Conservation (phyloP, 164 flowering plant species). For the Magnolia changhungtana region DNA sequence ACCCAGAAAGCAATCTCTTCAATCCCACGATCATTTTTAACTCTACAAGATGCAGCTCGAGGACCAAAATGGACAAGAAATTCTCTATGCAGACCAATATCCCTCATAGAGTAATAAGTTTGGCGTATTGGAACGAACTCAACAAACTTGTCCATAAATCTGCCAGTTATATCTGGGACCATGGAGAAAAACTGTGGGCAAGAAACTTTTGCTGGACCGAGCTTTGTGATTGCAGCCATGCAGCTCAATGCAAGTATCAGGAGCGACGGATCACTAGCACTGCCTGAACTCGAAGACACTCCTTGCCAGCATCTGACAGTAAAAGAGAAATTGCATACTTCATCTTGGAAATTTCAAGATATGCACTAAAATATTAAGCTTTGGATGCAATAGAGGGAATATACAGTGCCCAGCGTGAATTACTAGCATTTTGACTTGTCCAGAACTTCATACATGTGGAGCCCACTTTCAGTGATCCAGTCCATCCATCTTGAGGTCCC, state of each 20-base stretch:
- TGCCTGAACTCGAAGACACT: conserved; percentile 35
- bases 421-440: background rate
- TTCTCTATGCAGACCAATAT: conserved; percentile 82
- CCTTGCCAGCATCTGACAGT: conserved; percentile 48
- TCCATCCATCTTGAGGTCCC: background rate
- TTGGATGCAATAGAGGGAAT: background rate
- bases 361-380: conserved; percentile 5
- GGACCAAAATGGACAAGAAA: conserved; percentile 94
- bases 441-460: background rate
- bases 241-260: conserved; percentile 83
- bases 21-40: conserved; percentile 46
- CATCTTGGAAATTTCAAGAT: conserved; percentile 6
- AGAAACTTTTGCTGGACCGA: conserved; percentile 90
- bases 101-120: conserved; percentile 66
- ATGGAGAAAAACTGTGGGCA: conserved; percentile 77
- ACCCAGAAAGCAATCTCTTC: conserved; percentile 94
- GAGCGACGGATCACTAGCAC: conserved; percentile 60
- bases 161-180: conserved; percentile 76
- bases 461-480: background rate
- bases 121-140: conserved; percentile 63
- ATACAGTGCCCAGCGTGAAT: background rate
- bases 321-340: conserved; percentile 6
- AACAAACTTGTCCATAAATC: conserved; percentile 90
- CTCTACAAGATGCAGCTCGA: conserved; percentile 71
- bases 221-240: conserved; percentile 74